Conservation (phyloP, 2,329 filamentous ascomycete species). For the Hypoxylon sp. region DNA sequence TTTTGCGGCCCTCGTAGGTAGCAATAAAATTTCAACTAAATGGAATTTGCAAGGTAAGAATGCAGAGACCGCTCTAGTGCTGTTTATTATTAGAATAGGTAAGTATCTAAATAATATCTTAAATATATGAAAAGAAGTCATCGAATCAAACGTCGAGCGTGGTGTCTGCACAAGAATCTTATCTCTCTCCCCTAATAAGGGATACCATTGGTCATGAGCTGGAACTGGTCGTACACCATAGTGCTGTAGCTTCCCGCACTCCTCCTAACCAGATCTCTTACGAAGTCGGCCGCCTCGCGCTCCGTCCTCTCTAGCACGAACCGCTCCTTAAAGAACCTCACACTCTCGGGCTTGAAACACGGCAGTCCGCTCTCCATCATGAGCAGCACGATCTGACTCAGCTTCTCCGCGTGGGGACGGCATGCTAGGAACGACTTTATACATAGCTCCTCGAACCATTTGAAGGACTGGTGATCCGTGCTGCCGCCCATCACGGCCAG, state of each 20-base stretch:
- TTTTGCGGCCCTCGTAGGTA: background rate
- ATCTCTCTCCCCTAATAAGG: conserved; percentile 70
- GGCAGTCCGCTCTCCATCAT: conserved; percentile 97
- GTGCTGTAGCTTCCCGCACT: conserved; percentile 92
- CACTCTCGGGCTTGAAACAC: conserved; percentile 96
- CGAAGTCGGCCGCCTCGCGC: conserved; percentile 92
- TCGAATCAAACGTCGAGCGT: conserved; percentile 5
- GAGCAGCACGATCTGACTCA: conserved; percentile 86
- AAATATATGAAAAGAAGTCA: background rate
- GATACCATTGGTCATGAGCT: conserved; percentile 95
- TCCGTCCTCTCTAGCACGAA: conserved; percentile 94
- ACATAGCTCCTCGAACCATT: conserved; percentile 95
- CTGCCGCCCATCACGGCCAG: conserved; percentile 97
- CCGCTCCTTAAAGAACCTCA: conserved; percentile 89
- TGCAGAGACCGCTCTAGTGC: conserved; percentile 7
- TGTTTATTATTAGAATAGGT: conserved; percentile 14
- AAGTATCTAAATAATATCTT: conserved; percentile 5
- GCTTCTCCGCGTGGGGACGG: conserved; percentile 85
- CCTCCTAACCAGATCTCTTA: conserved; percentile 87
- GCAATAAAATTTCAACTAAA: background rate
- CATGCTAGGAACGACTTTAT: conserved; percentile 94
- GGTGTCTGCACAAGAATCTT: background rate
- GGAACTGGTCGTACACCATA: conserved; percentile 96
- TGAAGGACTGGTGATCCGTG: conserved; percentile 85
- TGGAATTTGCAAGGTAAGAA: background rate